Conservation (phyloP, 139 green algal species). For the Gonium pectorale region DNA sequence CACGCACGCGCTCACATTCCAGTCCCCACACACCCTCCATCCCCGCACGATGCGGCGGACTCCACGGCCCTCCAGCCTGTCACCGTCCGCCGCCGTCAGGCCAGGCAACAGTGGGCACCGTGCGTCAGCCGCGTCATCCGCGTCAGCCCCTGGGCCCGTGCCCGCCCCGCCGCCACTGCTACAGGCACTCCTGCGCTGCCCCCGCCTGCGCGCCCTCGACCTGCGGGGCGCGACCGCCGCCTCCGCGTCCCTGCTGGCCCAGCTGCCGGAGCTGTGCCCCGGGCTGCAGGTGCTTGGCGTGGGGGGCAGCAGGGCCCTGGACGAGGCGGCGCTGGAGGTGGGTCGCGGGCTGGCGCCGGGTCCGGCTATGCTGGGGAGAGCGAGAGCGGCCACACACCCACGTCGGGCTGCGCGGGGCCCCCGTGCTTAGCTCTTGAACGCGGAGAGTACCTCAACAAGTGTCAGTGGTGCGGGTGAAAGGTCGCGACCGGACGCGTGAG, state of each 20-base stretch:
- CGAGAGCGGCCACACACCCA: not conserved
- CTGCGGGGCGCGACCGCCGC: not conserved
- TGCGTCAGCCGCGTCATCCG: too few relatives aligned
- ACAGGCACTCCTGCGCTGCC: constrained; percentile 16
- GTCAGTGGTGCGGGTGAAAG: not conserved
- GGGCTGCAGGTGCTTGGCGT: constrained; percentile 27
- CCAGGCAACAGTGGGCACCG: too few relatives aligned
- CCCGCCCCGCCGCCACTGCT: too few relatives aligned
- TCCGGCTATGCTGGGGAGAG: not conserved
- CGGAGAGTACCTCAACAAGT: not conserved
- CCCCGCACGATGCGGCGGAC: not conserved
- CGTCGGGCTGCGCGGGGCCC: too few relatives aligned
- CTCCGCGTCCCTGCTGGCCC: not conserved
- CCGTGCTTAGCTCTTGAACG: not conserved
- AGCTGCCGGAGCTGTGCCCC: constrained; percentile 1
- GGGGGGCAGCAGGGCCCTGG: not conserved
- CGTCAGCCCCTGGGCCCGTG: too few relatives aligned
- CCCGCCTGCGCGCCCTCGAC: constrained; percentile 6
- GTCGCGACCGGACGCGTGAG: not conserved
- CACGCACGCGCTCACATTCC: not conserved
- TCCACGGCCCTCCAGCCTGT: not conserved
- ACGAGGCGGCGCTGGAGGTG: constrained; percentile 21
- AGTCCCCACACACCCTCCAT: not conserved
- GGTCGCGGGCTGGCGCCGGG: not conserved
- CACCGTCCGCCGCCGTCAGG: too few relatives aligned